Evolutionary conservation across 352 stramenopile genomes (phyloP), one percentile per base, ranked within the genome.

Genomic region (Lagenidium sp.): DNA sequence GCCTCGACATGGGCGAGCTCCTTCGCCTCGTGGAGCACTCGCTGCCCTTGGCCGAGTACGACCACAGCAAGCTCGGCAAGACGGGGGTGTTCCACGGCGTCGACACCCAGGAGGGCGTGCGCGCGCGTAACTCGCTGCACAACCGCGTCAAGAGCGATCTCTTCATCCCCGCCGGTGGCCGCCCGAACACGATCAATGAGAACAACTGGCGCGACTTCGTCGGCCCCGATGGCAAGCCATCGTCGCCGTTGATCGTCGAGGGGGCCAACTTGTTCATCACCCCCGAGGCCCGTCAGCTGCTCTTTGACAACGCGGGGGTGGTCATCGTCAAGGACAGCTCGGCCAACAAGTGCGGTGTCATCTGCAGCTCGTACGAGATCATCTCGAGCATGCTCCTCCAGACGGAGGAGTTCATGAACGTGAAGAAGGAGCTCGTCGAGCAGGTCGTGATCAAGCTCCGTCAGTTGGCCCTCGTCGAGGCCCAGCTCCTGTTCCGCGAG

Each of bases 251-350:
- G 13, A 90, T 92, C 43, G 75, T 92, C 4, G 80, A 92, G 52
- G 80, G 80, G n/a, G 77, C 80, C 24, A 93, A 90, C 64, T 44
- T 93, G 26, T 93, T 93, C 44, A 82, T 90, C 47, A 93, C 80
- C 15, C 77, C 81, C 3, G 76, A 92, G 36, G 76, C 79, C 12
- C 74, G 79, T 47, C 73, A 98, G 57, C 59, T 85, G 15, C 67
- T 99, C 8, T 98, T 96, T 55, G 82, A 98, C 41, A 81, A 98
- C 32, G 95, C 83, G 15, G 94, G 94, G 32, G 94, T 99, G 10
- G 73, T 97, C 2, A 97, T 99, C 62, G 89, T 94, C 24, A 99
- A 99, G 72, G 96, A 99, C 68, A 97, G 87, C 21, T 98, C 93
- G 26, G 78, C 80, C 25, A 93, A 93, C 73, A 93, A 93, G 68